A percentile compares a stretch with the other conserved stretches of the same genome.
Conservation (phyloP, 768 basidiomycete species). For the Trametes sanguinea region DNA sequence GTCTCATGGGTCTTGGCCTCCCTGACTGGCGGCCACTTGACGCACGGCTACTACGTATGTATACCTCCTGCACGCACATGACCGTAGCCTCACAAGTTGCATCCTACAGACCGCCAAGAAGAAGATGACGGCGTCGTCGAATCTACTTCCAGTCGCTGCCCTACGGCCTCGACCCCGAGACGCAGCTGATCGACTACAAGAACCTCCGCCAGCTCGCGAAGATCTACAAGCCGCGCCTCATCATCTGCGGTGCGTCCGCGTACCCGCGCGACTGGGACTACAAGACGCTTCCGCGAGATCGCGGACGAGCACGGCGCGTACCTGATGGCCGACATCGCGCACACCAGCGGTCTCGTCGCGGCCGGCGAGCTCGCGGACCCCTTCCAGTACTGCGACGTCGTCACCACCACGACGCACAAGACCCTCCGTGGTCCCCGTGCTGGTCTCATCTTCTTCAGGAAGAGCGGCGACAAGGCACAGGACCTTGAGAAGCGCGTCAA, state of each 20-base stretch:
- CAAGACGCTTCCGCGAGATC: conserved; percentile 72
- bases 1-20: conserved; percentile 97
- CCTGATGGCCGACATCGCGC: conserved; percentile 96
- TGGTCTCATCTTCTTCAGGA: conserved; percentile 98
- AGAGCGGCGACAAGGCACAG: conserved; percentile 74
- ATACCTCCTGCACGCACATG: no score
- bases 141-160: conserved; percentile 99
- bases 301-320: conserved; percentile 88
- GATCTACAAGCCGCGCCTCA: conserved; percentile 91
- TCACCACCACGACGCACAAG: conserved; percentile 99
- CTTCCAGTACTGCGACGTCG: conserved; percentile 95
- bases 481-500: conserved; percentile 98
- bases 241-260: conserved; percentile 98
- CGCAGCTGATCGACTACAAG: conserved; percentile 88
- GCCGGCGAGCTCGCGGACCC: conserved; percentile 88
- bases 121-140: conserved; percentile 99
- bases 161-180: conserved; percentile 79
- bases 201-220: conserved; percentile 81
- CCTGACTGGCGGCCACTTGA: conserved; percentile 97
- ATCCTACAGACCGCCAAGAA: conserved; percentile 87
- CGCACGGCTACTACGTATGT: conserved; percentile 93
- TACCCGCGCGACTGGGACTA: conserved; percentile 99
- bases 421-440: conserved; percentile 98
- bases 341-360: conserved; percentile 94
- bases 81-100: no score